Evolutionary conservation across 441 rosid genomes (phyloP), one percentile per base, ranked within the genome.

Genomic region (Hura crepitans): DNA sequence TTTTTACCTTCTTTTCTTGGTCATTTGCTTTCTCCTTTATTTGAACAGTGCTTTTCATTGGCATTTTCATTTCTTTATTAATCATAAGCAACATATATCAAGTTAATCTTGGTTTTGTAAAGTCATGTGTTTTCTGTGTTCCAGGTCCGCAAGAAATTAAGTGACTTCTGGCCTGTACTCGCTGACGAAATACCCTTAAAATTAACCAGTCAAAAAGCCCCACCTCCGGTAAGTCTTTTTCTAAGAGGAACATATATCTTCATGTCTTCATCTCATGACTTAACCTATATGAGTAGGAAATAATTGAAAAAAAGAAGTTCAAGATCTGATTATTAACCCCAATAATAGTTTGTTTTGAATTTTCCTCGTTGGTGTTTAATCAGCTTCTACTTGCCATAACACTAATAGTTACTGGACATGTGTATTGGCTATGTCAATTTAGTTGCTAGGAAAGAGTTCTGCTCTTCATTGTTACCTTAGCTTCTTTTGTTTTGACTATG

Each of bases 121-220:
- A 68, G 37, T 57, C 51, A 68, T 67, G 27, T 56, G 25, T 68
- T 23, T 42, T 65, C 50, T 75, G 54, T 72, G 77, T 73, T 56
- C 68, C 80, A 95, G 98, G 98, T 90, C 68, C 95, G 95, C 66
- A 77, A 75, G 66, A 74, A 79, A 73, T 76, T 95, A 75, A 80
- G 85, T 68, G 49, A 77, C 47, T 92, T 79, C 75, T 95, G 99
- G 99, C 85, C 92, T 62, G 53, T 77, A 69, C 95, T 95, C 67
- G 78, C 87, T 59, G 91, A 89, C 74, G 88, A 85, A 77, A 62
- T 92, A 73, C 89, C 97, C n/a, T 46, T 75, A 62, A 79, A 81
- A 74, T 78, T 90, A 77, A 84, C 86, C 15, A 73, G 79, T 81
- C 85, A 83, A 74, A 91, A 71, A 66, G 63, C 85, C 68, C 87